phyloP scores from a whole-genome alignment of 768 basidiomycete species.

The Xerocomus brunneocitrinus region DNA sequence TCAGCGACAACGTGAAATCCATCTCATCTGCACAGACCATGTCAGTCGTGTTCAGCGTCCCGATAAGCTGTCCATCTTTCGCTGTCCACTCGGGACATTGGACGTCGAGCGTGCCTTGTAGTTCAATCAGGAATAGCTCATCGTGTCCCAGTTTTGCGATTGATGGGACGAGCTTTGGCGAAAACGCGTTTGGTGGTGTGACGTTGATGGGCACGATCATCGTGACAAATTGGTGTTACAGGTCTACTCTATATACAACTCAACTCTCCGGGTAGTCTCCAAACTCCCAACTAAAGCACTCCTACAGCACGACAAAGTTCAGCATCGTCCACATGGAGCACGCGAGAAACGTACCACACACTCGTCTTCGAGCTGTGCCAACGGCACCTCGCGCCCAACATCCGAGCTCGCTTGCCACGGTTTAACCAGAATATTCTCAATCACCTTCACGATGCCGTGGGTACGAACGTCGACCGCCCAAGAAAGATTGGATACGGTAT shows the following conservation, averaged over 20 bases:
- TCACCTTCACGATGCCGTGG: constrained; percentile 75
- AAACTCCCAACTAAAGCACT: constrained; percentile 71
- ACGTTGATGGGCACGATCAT: constrained; percentile 66
- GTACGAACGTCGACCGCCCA: constrained; percentile 84
- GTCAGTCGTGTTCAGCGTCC: constrained; percentile 65
- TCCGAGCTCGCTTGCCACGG: constrained; percentile 70
- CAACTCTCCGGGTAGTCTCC: constrained; percentile 37
- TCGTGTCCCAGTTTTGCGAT: constrained; percentile 73
- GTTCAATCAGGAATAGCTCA: constrained; percentile 78
- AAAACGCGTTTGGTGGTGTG: constrained; percentile 31
- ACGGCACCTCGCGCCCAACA: constrained; percentile 59
- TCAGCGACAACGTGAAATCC: constrained; percentile 1
- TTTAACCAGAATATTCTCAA: constrained; percentile 63
- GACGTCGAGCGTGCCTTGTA: constrained; percentile 79
- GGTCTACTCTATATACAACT: not conserved
- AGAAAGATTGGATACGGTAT: constrained; percentile 80
- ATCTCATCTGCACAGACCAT: constrained; percentile 40
- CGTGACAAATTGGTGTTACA: not conserved
- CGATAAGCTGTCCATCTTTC: constrained; percentile 69
- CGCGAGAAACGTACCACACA: constrained; percentile 55
- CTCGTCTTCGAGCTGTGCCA: constrained; percentile 49
- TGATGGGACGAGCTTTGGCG: constrained; percentile 50
- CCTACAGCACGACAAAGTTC: constrained; percentile 33
- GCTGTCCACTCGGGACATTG: constrained; percentile 49
- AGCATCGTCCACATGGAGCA: not conserved